Base-by-base conservation (phyloP, 2,329 filamentous ascomycete genomes). In the Scolecobasidium constrictum region DNA sequence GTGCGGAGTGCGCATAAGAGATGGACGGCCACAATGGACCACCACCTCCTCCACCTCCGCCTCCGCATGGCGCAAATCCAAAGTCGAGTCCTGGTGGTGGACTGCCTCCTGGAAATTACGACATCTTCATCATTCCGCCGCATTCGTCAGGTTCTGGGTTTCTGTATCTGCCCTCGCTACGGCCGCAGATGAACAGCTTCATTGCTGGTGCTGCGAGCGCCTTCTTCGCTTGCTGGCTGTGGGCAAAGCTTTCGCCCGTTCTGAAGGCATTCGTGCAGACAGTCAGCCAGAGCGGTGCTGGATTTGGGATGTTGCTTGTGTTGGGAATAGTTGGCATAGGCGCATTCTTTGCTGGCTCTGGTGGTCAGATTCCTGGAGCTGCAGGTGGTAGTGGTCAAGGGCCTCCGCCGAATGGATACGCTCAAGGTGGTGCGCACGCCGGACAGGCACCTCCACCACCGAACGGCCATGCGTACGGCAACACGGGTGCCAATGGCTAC, bases 61-160 rank as follows among this genome's bases (percentile, higher is more conserved):
- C 87, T 57, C 86, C 86, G 49, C 87, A 94, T 66, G 86, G 87
- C 63, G 73, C 78, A 56, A 81, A 78, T 51, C 83, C 86, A 39
- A 81, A 81, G 60, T 76, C 75, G n/a, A 71, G 76, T 28, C 58
- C 61, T n/a, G 26, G 26, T n/a, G 26, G 26, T n/a, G 82, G 83
- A 44, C 69, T 95, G 38, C 90, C 90, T 3, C 73, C 83, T 1
- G 88, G 90, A 43, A 93, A 92, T 59, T 96, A 94, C 64, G 90
- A 96, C 67, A 94, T 96, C 58, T 95, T 95, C 67, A 83, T 95
- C 59, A 88, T 96, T 55, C 90, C 90, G 5, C 86, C 88, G 37
- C 87, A 94, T 61, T 90, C 87, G 9, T 75, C 88, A 5, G 90
- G 90, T 42, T 78, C 80, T 0, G 90, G 90, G 23, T 95, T 95